A percentile compares a stretch with the other conserved stretches of the same genome.
phyloP scores from a whole-genome alignment of 1,284 basidiomycete genomes.

The Ceratobasidium papillatum region DNA sequence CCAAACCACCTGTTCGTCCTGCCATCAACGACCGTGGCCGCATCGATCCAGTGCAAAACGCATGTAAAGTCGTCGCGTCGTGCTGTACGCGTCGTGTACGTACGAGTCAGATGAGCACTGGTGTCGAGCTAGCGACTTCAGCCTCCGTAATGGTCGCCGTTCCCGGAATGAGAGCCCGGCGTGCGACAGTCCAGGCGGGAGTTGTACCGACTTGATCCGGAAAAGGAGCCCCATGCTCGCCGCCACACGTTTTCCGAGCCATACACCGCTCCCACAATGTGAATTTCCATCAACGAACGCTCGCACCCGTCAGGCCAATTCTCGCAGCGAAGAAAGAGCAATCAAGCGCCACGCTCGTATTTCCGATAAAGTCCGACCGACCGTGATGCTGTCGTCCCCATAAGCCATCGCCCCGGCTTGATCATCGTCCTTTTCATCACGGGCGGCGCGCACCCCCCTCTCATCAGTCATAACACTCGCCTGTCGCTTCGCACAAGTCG shows the following conservation, averaged over 20 bases:
- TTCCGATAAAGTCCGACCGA: conserved; percentile 11
- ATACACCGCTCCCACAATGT: neutral
- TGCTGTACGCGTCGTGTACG: neutral
- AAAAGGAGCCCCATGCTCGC: neutral
- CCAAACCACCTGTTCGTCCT: neutral
- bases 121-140: too few relatives aligned
- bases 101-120: too few relatives aligned
- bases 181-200: neutral
- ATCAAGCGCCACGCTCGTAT: conserved; percentile 18
- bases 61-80: neutral
- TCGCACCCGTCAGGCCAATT: conserved; percentile 27
- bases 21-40: neutral
- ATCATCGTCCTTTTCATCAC: conserved; percentile 21
- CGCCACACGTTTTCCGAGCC: conserved; percentile 17
- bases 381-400: conserved; percentile 14
- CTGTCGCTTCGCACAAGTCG: conserved; percentile 1
- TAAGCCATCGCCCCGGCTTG: neutral
- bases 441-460: neutral
- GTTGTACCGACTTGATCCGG: conserved; percentile 22
- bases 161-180: neutral
- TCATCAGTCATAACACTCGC: conserved; percentile 15
- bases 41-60: neutral
- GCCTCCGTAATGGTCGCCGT: too few relatives aligned
- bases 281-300: conserved; percentile 15
- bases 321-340: neutral